These are phyloP conservation scores for Tetracladium marchalianum DNA, from an alignment of 495 filamentous ascomycete species.

Conservation along the genomic window DNA sequence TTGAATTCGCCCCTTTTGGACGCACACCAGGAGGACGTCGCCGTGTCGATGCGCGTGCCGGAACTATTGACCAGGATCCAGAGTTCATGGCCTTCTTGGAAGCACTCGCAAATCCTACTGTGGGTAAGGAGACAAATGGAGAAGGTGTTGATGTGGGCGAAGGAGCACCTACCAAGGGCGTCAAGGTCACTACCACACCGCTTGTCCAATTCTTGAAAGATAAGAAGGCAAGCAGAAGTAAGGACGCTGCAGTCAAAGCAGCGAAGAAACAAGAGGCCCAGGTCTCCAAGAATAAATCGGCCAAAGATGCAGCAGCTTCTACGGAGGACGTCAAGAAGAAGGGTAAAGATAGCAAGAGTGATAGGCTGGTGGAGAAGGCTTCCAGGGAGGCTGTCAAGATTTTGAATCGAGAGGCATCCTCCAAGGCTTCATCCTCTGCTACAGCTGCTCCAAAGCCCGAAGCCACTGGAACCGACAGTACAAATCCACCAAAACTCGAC, in stretches of 20 bases:
- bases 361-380: constrained; percentile 43
- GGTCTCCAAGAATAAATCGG: constrained; percentile 45
- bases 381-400: constrained; percentile 69
- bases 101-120: constrained; percentile 68
- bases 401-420: constrained; percentile 56
- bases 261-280: constrained; percentile 37
- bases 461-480: constrained; percentile 1
- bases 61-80: constrained; percentile 89
- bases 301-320: constrained; percentile 26
- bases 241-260: constrained; percentile 43
- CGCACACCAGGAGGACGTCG: constrained; percentile 62
- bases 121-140: constrained; percentile 30
- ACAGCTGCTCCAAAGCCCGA: constrained; percentile 23
- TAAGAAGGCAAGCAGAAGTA: constrained; percentile 81
- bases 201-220: constrained; percentile 84
- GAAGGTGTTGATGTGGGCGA: constrained; percentile 38
- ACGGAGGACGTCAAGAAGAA: constrained; percentile 41
- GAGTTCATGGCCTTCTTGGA: constrained; percentile 93
- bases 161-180: constrained; percentile 42
- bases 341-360: constrained; percentile 48
- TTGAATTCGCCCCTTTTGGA: constrained; percentile 78
- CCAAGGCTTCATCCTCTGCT: constrained; percentile 38
- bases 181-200: constrained; percentile 70
- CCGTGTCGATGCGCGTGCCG: constrained; percentile 74
- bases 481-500: constrained; percentile 14